Conservation (phyloP, 768 basidiomycete species). For the Leccinellum rugosiceps region DNA sequence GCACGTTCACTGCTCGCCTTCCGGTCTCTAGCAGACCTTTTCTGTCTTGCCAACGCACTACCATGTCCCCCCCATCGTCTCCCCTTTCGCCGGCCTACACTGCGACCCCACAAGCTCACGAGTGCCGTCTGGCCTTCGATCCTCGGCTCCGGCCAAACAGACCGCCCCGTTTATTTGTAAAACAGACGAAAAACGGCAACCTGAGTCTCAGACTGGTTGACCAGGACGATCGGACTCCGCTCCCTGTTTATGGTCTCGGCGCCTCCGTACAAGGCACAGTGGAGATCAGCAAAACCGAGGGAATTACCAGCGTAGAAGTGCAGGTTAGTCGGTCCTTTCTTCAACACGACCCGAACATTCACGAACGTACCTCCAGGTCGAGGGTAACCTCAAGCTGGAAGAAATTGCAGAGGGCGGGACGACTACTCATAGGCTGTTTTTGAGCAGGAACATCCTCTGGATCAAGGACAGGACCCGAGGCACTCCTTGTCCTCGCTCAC, state of each 20-base stretch:
- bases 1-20: constrained; percentile 19
- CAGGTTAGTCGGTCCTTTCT: constrained; percentile 40
- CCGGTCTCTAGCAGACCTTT: background rate
- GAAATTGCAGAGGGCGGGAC: constrained; percentile 70
- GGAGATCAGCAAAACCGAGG: constrained; percentile 52
- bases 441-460: constrained; percentile 57
- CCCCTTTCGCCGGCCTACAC: constrained; percentile 50
- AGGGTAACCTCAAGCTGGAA: constrained; percentile 54
- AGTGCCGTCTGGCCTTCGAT: constrained; percentile 50
- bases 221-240: constrained; percentile 46
- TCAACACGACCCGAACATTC: background rate
- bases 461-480: constrained; percentile 40
- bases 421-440: constrained; percentile 47
- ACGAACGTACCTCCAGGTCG: constrained; percentile 41
- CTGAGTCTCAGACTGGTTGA: constrained; percentile 48
- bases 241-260: constrained; percentile 59
- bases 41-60: constrained; percentile 20
- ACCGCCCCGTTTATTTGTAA: constrained; percentile 50
- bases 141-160: constrained; percentile 36
- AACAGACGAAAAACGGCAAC: constrained; percentile 54
- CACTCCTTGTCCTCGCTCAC: constrained; percentile 46
- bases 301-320: constrained; percentile 58
- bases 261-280: constrained; percentile 54
- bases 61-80: constrained; percentile 48
- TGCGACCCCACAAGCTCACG: constrained; percentile 49